Evolutionary conservation across 2,329 filamentous ascomycete species (phyloP).

Genomic region (Xylariaceae sp.): DNA sequence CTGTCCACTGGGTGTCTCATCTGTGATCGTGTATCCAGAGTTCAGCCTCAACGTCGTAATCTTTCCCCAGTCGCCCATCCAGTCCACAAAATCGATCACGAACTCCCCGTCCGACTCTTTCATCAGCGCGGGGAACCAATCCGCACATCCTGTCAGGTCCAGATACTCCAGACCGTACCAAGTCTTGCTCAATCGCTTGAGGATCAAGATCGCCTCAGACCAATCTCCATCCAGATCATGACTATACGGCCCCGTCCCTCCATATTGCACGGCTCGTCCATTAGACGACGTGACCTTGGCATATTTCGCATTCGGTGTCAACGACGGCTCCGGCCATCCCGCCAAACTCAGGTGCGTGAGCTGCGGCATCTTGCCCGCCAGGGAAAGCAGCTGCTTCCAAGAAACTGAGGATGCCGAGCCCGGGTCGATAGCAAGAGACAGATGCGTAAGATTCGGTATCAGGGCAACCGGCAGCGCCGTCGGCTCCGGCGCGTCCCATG

Average conservation of each 20-base stretch:
- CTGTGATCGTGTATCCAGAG: constrained; percentile 37
- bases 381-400: constrained; percentile 54
- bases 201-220: constrained; percentile 52
- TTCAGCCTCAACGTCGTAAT: constrained; percentile 40
- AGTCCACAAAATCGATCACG: constrained; percentile 41
- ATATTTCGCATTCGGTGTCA: constrained; percentile 50
- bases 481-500: constrained; percentile 45
- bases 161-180: constrained; percentile 58
- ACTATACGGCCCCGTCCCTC: constrained; percentile 53
- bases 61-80: constrained; percentile 51
- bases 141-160: constrained; percentile 55
- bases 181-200: constrained; percentile 49
- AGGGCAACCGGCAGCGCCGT: constrained; percentile 34
- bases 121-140: constrained; percentile 51
- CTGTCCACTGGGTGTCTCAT: constrained; percentile 31
- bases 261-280: constrained; percentile 44
- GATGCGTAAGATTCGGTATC: constrained; percentile 55
- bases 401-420: constrained; percentile 32
- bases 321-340: constrained; percentile 56
- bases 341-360: constrained; percentile 59
- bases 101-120: constrained; percentile 37
- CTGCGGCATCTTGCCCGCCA: constrained; percentile 48
- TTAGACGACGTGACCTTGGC: constrained; percentile 41
- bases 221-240: constrained; percentile 56
- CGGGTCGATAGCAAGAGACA: constrained; percentile 52